Conservation (phyloP, 257 asterid genomes). For the Solanum ahanhuiri region DNA sequence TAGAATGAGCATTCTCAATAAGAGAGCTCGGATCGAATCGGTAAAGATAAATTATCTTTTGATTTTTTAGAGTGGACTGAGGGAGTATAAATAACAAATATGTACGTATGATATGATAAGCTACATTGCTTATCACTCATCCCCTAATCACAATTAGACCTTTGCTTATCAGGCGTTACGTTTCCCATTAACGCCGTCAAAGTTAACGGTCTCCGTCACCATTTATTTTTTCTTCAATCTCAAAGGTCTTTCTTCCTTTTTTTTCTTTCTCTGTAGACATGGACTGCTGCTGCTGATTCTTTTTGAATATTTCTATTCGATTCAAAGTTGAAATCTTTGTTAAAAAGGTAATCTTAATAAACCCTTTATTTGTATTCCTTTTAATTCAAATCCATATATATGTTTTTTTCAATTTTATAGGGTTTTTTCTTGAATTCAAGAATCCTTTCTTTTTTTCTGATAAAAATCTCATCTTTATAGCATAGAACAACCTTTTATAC, state of each 20-base stretch:
- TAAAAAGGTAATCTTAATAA: neutral
- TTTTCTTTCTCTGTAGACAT: constrained; percentile 6
- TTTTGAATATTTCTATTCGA: constrained; percentile 18
- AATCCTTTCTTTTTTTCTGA: neutral
- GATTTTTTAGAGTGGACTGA: too few relatives aligned
- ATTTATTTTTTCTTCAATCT: constrained; percentile 10
- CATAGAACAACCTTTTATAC: neutral
- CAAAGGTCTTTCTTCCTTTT: neutral
- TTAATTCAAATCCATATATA: neutral
- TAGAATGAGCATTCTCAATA: too few relatives aligned
- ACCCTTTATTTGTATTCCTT: neutral
- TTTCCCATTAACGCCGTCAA: constrained; percentile 2
- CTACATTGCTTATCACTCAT: too few relatives aligned
- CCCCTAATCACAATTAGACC: too few relatives aligned
- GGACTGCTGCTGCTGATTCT: constrained; percentile 1
- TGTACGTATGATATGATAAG: too few relatives aligned
- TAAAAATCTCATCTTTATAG: neutral
- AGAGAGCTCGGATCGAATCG: too few relatives aligned
- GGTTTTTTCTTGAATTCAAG: neutral
- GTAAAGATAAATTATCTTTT: too few relatives aligned
- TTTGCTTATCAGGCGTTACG: too few relatives aligned
- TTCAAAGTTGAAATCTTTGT: neutral
- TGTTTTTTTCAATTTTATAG: neutral
- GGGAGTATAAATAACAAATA: too few relatives aligned
- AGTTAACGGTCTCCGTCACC: constrained; percentile 25